These are phyloP conservation scores for Ceratobasidium sp. DNA, from an alignment of 1,284 basidiomycete genomes.

Conservation along the genomic window DNA sequence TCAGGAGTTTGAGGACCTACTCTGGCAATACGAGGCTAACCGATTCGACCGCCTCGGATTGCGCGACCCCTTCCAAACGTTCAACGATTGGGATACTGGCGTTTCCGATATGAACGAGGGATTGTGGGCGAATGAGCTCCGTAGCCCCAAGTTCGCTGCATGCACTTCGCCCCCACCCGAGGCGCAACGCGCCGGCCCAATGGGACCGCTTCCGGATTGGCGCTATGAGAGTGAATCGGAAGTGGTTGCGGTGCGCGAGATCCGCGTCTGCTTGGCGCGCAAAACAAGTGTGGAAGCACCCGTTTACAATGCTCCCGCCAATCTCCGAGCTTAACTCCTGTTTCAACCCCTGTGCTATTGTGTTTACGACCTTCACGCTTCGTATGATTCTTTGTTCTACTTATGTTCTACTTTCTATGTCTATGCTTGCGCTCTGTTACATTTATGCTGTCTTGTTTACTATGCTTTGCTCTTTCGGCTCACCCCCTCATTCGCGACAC, in stretches of 20 bases:
- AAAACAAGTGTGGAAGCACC: constrained; percentile 17
- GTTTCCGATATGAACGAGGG: constrained; percentile 35
- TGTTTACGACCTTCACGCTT: background rate
- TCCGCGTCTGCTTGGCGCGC: constrained; percentile 43
- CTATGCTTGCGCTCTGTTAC: constrained; percentile 1
- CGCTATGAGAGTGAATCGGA: constrained; percentile 38
- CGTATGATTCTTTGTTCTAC: constrained; percentile 18
- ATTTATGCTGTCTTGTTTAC: background rate
- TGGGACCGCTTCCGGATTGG: constrained; percentile 39
- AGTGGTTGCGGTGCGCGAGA: constrained; percentile 37
- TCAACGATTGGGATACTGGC: constrained; percentile 31
- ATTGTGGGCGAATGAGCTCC: constrained; percentile 20
- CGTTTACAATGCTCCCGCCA: background rate
- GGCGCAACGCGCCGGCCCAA: background rate
- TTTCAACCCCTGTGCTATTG: no score
- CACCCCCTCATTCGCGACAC: background rate
- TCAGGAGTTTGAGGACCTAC: constrained; percentile 29
- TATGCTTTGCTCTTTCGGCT: constrained; percentile 1
- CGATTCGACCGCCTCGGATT: constrained; percentile 36
- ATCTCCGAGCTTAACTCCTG: background rate
- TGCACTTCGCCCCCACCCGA: constrained; percentile 17
- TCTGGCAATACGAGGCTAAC: constrained; percentile 42
- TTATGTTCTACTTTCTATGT: constrained; percentile 16
- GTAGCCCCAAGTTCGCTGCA: constrained; percentile 25
- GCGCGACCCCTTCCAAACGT: constrained; percentile 41